These are phyloP conservation scores for Chalciporus pseudorubinellus DNA, from an alignment of 768 basidiomycete species.

Conservation along the genomic window DNA sequence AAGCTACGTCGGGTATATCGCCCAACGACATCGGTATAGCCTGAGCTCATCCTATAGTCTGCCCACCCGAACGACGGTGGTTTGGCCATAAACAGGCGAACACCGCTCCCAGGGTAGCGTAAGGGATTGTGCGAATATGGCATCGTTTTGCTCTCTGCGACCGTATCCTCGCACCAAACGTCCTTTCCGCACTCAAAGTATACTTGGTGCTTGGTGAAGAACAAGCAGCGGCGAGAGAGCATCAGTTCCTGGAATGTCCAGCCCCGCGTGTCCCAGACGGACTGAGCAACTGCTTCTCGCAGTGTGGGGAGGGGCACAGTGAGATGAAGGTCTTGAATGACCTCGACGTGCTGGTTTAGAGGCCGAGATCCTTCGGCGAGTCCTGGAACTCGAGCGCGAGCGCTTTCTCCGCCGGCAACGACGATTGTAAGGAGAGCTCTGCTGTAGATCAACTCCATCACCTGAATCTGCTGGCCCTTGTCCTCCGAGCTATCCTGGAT, in stretches of 20 bases:
- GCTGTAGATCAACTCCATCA: conserved; percentile 22
- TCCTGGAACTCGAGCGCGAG: conserved; percentile 12
- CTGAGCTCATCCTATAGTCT: background rate
- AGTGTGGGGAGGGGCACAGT: conserved; percentile 17
- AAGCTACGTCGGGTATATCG: conserved; percentile 14
- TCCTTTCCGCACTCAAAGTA: conserved; percentile 24
- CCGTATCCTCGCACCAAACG: conserved; percentile 23
- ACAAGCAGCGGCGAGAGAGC: conserved; percentile 22
- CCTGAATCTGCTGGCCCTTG: conserved; percentile 13
- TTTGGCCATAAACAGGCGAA: background rate
- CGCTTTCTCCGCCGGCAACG: conserved; percentile 17
- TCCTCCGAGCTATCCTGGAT: conserved; percentile 22
- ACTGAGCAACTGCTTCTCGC: background rate
- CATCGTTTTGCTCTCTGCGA: conserved; percentile 13
- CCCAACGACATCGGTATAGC: conserved; percentile 8
- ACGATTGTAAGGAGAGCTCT: conserved; percentile 17
- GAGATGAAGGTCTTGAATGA: conserved; percentile 23
- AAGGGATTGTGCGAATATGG: conserved; percentile 6
- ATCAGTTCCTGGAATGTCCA: conserved; percentile 25
- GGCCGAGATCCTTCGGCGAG: conserved; percentile 8
- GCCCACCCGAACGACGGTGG: background rate
- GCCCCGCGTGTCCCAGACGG: conserved; percentile 19
- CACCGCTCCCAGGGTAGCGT: background rate
- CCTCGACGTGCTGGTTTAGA: conserved; percentile 14
- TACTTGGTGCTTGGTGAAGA: conserved; percentile 20